These are phyloP conservation scores for Mortierella polycephala DNA, from an alignment of 371 early-diverging fungal species.

Conservation along the genomic window DNA sequence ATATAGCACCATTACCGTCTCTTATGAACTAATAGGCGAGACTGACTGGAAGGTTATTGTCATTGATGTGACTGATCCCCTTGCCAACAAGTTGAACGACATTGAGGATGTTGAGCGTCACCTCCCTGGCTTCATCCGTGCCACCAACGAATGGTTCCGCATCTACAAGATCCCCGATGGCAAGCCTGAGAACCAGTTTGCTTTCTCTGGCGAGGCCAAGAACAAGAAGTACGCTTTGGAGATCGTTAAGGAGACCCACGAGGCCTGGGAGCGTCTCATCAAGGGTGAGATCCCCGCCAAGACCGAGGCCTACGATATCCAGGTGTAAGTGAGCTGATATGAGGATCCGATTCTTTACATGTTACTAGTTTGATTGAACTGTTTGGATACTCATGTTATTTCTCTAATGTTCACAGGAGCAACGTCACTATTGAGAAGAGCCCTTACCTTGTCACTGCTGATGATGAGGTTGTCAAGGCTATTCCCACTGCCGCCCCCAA, in stretches of 20 bases:
- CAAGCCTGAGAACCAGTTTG: conserved; percentile 98
- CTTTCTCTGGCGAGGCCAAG: conserved; percentile 93
- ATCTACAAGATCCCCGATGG: conserved; percentile 99
- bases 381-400: conserved; percentile 10
- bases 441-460: conserved; percentile 73
- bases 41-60: conserved; percentile 99
- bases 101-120: conserved; percentile 97
- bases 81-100: conserved; percentile 93
- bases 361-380: neutral
- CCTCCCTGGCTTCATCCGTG: conserved; percentile 94
- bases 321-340: conserved; percentile 59
- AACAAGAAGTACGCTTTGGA: conserved; percentile 92
- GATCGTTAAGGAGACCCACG: conserved; percentile 93
- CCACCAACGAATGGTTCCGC: conserved; percentile 98
- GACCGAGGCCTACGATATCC: conserved; percentile 77
- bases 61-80: conserved; percentile 95
- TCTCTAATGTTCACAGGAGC: conserved; percentile 54
- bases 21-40: conserved; percentile 70
- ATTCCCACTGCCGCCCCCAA: conserved; percentile 74
- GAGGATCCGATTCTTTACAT: neutral
- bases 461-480: conserved; percentile 65
- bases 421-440: conserved; percentile 80
- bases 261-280: conserved; percentile 95
- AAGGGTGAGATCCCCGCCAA: conserved; percentile 66
- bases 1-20: neutral